A percentile compares a stretch with the other conserved stretches of the same genome.
These are phyloP conservation scores for Emmonsiellopsis sp. DNA, from an alignment of 2,329 filamentous ascomycete genomes.

Conservation along the genomic window DNA sequence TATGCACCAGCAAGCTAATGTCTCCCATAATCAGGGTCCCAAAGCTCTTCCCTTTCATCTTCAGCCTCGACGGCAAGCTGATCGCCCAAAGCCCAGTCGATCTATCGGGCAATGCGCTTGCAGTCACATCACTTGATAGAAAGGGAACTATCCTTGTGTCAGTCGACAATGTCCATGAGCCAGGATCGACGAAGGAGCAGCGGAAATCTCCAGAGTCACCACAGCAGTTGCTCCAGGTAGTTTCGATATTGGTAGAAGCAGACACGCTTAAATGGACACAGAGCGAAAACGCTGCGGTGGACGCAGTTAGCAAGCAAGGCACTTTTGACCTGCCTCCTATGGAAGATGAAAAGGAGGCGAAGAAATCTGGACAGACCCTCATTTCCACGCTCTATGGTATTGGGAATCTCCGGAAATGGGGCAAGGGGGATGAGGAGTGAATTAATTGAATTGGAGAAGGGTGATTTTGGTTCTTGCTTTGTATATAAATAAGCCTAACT, in stretches of 20 bases:
- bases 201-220: conserved; percentile 14
- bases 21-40: conserved; percentile 41
- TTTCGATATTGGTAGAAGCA: conserved; percentile 14
- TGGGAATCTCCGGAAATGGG: conserved; percentile 31
- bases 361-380: conserved; percentile 23
- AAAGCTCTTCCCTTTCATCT: conserved; percentile 57
- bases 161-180: conserved; percentile 44
- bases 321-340: conserved; percentile 18
- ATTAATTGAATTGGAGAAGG: neutral
- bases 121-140: conserved; percentile 32
- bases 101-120: conserved; percentile 57
- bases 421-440: conserved; percentile 17
- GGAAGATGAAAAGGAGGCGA: conserved; percentile 21
- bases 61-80: conserved; percentile 43
- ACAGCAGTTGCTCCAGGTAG: conserved; percentile 21
- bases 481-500: neutral
- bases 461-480: neutral
- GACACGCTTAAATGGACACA: conserved; percentile 20
- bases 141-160: conserved; percentile 37
- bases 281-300: conserved; percentile 12
- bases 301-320: conserved; percentile 22
- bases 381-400: conserved; percentile 27
- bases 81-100: conserved; percentile 42
- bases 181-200: conserved; percentile 39
- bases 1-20: neutral